These are phyloP conservation scores for Trametes elegans DNA, from an alignment of 768 basidiomycete genomes.

Conservation along the genomic window DNA sequence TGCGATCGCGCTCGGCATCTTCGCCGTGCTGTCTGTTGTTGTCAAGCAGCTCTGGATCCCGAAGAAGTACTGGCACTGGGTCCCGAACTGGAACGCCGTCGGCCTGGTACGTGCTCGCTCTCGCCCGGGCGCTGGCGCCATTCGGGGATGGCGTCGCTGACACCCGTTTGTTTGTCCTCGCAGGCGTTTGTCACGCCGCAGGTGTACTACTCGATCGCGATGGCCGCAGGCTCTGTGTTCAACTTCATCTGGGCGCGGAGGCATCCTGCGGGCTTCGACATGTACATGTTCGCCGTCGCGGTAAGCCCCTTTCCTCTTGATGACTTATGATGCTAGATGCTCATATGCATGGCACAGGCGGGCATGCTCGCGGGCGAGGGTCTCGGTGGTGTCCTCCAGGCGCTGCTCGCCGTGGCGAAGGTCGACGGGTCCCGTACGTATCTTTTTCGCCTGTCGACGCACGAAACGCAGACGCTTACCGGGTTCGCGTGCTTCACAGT, in stretches of 20 bases:
- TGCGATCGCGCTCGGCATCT: constrained; percentile 20
- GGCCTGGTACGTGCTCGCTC: constrained; percentile 13
- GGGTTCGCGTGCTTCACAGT: neutral
- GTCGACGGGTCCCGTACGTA: constrained; percentile 49
- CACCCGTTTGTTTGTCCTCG: neutral
- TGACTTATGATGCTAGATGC: neutral
- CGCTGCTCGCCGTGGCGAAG: constrained; percentile 49
- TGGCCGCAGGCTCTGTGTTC: constrained; percentile 43
- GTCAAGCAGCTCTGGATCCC: constrained; percentile 23
- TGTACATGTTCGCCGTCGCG: constrained; percentile 37
- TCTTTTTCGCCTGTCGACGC: neutral
- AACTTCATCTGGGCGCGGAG: constrained; percentile 49
- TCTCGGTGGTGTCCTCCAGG: constrained; percentile 59
- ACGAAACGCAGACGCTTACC: too few species aligned
- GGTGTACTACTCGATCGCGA: constrained; percentile 24
- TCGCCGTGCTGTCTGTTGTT: constrained; percentile 11
- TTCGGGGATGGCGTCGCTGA: neutral
- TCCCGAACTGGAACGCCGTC: constrained; percentile 27
- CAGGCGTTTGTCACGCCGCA: constrained; percentile 21
- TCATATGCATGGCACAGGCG: constrained; percentile 20
- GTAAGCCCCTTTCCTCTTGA: too few species aligned
- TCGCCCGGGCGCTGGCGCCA: neutral
- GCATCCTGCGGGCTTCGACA: constrained; percentile 37
- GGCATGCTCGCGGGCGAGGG: constrained; percentile 46
- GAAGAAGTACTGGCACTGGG: constrained; percentile 20